Base-by-base conservation (phyloP, 306 rosid genomes). In the Citrullus amarus region DNA sequence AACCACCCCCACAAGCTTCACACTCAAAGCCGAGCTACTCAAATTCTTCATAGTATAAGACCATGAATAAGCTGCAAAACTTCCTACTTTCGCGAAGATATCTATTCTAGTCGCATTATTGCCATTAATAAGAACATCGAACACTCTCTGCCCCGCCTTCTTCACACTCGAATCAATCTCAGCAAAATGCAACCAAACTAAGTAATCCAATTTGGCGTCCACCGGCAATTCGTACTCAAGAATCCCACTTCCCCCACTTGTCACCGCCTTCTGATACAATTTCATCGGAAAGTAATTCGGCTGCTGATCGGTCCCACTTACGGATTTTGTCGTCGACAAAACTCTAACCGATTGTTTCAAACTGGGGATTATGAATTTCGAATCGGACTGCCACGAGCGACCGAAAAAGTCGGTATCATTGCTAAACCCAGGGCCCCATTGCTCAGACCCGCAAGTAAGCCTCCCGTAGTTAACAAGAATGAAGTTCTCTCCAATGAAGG, bases 371-470 rank as follows among this genome's bases (percentile, higher is more conserved):
- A 84, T 86, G 44, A 83, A 82, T 0, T 74, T 84, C 5, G 15
- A 25, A 77, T 92, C 97, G 0, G 91, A 79, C 84, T 95, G 98
- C 97, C 98, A 95, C 5, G 97, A 95, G 48, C 97, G 86, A 9
- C 97, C 90, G 75, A 92, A 95, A n/a, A 34, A 78, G 72, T 95
- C 97, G 0, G 83, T 75, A 34, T 95, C 97, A 39, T 83, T 87
- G 60, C 87, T 92, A 85, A 94, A 92, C 2, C 97, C 96, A 0
- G 97, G 97, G 3, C 98, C 97, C 92, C 95, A 95, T 79, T 89
- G 96, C 3, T 79, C 74, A 3, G 98, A 87, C 2, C 97, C 98
- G 79, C 94, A 91, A 57, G 88, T 79, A 63, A 95, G 36, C 59
- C 97, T 75, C 0, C 98, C 97, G 28, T 95, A 95, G 83, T 95